A percentile compares a stretch with the other conserved stretches of the same genome.
Conservation (phyloP, 257 asterid species). For the Penstemon newberryi region DNA sequence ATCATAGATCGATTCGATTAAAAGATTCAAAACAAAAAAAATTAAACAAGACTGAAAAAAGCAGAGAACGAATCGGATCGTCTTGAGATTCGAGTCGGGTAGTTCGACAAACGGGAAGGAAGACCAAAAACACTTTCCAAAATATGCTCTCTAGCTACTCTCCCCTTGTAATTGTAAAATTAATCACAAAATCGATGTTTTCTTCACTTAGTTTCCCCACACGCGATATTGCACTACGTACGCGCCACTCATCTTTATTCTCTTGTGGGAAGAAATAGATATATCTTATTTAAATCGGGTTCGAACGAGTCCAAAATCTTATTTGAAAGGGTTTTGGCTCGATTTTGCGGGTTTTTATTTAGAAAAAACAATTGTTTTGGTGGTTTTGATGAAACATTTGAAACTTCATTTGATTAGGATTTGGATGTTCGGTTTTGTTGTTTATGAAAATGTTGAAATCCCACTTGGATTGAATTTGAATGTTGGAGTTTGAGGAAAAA, state of each 20-base stretch:
- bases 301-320: too few species aligned
- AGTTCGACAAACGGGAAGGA: slow-evolving; percentile 67
- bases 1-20: slow-evolving; percentile 50
- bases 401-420: too few species aligned
- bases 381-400: too few species aligned
- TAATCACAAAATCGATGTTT: slow-evolving; percentile 12
- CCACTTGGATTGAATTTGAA: too few species aligned
- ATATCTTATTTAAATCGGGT: too few species aligned
- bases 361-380: too few species aligned
- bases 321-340: too few species aligned
- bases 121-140: slow-evolving; percentile 66
- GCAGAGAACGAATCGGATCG: slow-evolving; percentile 45
- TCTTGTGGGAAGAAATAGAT: not conserved
- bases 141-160: slow-evolving; percentile 52
- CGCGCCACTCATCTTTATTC: too few species aligned
- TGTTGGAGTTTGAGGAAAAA: too few species aligned
- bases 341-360: too few species aligned
- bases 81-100: slow-evolving; percentile 68
- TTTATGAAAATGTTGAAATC: too few species aligned
- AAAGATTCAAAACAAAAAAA: slow-evolving; percentile 45
- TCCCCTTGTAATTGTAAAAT: slow-evolving; percentile 27
- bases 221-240: not conserved
- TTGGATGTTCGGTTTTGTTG: too few species aligned
- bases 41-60: not conserved
- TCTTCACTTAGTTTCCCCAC: not conserved